Evolutionary conservation across 176 grass and related monocot species (phyloP).

Genomic region (Paspalum vaginatum): DNA sequence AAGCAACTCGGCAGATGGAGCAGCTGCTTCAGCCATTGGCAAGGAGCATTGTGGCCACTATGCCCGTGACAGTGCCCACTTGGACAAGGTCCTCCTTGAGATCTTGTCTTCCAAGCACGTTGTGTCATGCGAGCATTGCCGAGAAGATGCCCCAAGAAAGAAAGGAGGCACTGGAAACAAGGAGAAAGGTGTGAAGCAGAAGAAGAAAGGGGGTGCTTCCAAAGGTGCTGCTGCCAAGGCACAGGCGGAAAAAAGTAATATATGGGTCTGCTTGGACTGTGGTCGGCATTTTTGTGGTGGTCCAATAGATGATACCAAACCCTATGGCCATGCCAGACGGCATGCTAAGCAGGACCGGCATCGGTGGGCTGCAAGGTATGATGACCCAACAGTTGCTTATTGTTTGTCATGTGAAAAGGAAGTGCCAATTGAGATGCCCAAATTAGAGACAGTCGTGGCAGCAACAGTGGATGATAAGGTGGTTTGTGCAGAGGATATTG

Average conservation of each 20-base stretch:
- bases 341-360: constrained; percentile 91
- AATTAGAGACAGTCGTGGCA: constrained; percentile 38
- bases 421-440: constrained; percentile 67
- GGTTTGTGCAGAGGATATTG: constrained; percentile 17
- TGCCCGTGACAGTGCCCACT: constrained; percentile 25
- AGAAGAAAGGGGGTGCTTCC: constrained; percentile 64
- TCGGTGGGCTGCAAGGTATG: constrained; percentile 64
- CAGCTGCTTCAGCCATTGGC: constrained; percentile 39
- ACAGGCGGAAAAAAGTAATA: constrained; percentile 35
- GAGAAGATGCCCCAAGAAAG: constrained; percentile 56
- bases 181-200: constrained; percentile 62
- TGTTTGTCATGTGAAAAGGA: constrained; percentile 75
- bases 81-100: constrained; percentile 67
- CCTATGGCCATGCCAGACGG: constrained; percentile 88
- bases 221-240: constrained; percentile 34
- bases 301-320: constrained; percentile 55
- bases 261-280: constrained; percentile 93
- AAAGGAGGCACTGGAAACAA: constrained; percentile 48
- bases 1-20: constrained; percentile 36
- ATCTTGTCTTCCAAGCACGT: constrained; percentile 60
- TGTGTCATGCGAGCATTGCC: constrained; percentile 76
- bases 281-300: constrained; percentile 77
- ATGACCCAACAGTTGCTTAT: constrained; percentile 55
- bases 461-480: constrained; percentile 23
- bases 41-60: constrained; percentile 74